These are phyloP conservation scores for Rhodotorula sp. DNA, from an alignment of 1,284 basidiomycete species.

Conservation along the genomic window DNA sequence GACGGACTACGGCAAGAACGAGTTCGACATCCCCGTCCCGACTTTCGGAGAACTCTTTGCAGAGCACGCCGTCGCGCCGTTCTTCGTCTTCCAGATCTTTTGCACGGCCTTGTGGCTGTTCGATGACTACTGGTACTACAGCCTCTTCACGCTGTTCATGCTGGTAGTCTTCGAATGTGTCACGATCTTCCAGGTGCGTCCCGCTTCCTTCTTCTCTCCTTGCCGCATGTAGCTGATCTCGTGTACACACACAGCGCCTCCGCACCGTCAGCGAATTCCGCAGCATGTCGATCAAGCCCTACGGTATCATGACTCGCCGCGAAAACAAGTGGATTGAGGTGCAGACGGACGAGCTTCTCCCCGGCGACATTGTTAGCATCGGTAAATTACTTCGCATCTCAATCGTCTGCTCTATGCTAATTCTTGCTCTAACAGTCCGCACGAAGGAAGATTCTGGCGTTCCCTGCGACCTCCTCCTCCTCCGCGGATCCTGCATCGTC, in stretches of 20 bases:
- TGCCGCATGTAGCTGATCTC: not conserved
- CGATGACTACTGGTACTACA: slow-evolving; percentile 98
- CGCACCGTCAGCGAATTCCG: slow-evolving; percentile 87
- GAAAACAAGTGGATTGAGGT: slow-evolving; percentile 75
- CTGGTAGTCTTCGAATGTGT: slow-evolving; percentile 94
- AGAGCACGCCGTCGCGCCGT: slow-evolving; percentile 89
- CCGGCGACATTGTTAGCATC: slow-evolving; percentile 84
- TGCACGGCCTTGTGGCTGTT: slow-evolving; percentile 93
- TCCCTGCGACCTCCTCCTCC: slow-evolving; percentile 82
- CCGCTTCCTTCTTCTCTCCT: not conserved
- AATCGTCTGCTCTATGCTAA: not conserved
- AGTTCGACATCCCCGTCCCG: slow-evolving; percentile 92
- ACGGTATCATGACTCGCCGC: slow-evolving; percentile 74
- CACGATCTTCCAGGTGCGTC: slow-evolving; percentile 85
- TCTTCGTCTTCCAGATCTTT: slow-evolving; percentile 95
- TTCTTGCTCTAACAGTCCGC: slow-evolving; percentile 54
- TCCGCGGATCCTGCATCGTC: slow-evolving; percentile 86
- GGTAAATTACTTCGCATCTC: slow-evolving; percentile 44
- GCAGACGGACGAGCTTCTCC: slow-evolving; percentile 78
- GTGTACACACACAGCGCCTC: slow-evolving; percentile 61
- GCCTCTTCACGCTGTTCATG: slow-evolving; percentile 95
- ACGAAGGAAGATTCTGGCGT: slow-evolving; percentile 78
- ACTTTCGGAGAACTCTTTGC: slow-evolving; percentile 81
- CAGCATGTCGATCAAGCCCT: slow-evolving; percentile 89
- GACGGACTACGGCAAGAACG: slow-evolving; percentile 78